Evolutionary conservation across 2,329 filamentous ascomycete genomes (phyloP).

Genomic region (Aspergillus pseudoviridinutans): DNA sequence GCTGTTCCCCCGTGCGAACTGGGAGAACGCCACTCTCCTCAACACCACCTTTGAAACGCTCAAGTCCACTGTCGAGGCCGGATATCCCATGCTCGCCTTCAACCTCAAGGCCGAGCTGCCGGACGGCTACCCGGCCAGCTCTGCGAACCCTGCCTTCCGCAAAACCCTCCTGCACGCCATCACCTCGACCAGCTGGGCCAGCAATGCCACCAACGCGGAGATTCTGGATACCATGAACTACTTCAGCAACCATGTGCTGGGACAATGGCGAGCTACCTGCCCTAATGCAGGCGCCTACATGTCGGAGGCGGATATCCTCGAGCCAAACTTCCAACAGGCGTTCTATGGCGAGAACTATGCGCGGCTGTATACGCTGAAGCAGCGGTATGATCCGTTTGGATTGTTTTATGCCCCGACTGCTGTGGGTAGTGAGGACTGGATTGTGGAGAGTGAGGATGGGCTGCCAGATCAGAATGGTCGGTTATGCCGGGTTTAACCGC

Average conservation of each 20-base stretch:
- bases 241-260: constrained; percentile 18
- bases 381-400: constrained; percentile 47
- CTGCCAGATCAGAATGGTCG: constrained; percentile 35
- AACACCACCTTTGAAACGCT: constrained; percentile 27
- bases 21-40: constrained; percentile 20
- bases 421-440: constrained; percentile 54
- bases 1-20: constrained; percentile 35
- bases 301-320: constrained; percentile 50
- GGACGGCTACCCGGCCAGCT: constrained; percentile 10
- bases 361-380: constrained; percentile 42
- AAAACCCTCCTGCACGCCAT: constrained; percentile 23
- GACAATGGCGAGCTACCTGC: constrained; percentile 22
- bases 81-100: constrained; percentile 27
- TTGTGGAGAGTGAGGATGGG: constrained; percentile 28
- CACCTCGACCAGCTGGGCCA: constrained; percentile 20
- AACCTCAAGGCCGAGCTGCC: constrained; percentile 29
- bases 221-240: constrained; percentile 23
- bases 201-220: constrained; percentile 32
- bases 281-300: constrained; percentile 25
- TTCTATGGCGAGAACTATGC: constrained; percentile 29
- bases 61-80: constrained; percentile 20
- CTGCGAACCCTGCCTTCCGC: constrained; percentile 25
- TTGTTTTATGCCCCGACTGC: constrained; percentile 50
- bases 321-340: constrained; percentile 28
- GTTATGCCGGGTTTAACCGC: constrained; percentile 33